phyloP scores from a whole-genome alignment of 2,329 filamentous ascomycete genomes.

The Hypoxylon sp. region DNA sequence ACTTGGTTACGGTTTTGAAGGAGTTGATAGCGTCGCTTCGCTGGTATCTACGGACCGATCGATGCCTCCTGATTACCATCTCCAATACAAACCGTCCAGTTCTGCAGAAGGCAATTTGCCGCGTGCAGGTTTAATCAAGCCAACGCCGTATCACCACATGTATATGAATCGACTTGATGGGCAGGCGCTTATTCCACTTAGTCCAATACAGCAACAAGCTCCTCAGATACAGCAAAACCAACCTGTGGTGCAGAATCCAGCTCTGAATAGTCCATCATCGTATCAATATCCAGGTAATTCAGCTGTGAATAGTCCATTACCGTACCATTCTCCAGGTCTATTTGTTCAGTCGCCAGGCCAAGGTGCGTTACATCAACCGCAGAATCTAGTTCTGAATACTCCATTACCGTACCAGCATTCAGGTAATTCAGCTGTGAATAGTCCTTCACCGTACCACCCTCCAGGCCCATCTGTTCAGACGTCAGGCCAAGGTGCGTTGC shows the following conservation, averaged over 20 bases:
- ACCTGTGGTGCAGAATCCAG: not conserved
- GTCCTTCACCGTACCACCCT: too few relatives aligned
- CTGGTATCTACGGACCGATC: not conserved
- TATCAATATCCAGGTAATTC: not conserved
- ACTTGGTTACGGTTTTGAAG: slow-evolving; percentile 51
- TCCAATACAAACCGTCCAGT: not conserved
- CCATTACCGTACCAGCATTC: too few relatives aligned
- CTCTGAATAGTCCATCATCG: not conserved
- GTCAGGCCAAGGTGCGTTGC: too few relatives aligned
- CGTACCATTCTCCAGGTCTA: not conserved
- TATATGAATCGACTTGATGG: too few relatives aligned
- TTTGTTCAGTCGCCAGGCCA: not conserved
- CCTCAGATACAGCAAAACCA: too few relatives aligned
- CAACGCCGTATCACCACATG: too few relatives aligned
- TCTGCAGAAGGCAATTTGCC: not conserved
- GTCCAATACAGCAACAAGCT: too few relatives aligned
- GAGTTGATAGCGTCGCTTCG: slow-evolving; percentile 43
- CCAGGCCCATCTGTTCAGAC: too few relatives aligned
- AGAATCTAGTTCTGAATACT: too few relatives aligned
- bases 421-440: too few relatives aligned
- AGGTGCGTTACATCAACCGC: too few relatives aligned
- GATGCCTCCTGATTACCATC: slow-evolving; percentile 22
- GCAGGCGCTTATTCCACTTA: too few relatives aligned
- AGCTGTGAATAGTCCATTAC: not conserved
- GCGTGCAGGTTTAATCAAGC: not conserved